A percentile compares a stretch with the other conserved stretches of the same genome.
Conservation (phyloP, 129 eudicot genomes). For the sunflower (Helianthus annuus) region DNA sequence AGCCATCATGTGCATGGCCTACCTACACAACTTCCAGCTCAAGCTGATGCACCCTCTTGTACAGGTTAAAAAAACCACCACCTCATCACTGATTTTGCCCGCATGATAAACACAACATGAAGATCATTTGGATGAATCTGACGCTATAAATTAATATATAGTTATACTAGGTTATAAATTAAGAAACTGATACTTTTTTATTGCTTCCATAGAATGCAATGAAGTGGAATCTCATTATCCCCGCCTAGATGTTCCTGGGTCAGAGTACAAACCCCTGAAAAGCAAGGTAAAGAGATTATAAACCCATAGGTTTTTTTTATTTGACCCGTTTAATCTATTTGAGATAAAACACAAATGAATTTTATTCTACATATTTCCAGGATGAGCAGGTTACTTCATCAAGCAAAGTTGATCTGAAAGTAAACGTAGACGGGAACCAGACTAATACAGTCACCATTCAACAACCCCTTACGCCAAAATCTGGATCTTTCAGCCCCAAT, state of each 20-base stretch:
- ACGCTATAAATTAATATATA: slow-evolving; percentile 3
- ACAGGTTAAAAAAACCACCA: slow-evolving; percentile 57
- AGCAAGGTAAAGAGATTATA: slow-evolving; percentile 44
- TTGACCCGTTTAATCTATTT: background rate
- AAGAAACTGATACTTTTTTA: slow-evolving; percentile 2
- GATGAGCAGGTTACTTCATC: slow-evolving; percentile 45
- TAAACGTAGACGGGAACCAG: slow-evolving; percentile 39
- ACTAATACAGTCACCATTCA: slow-evolving; percentile 41
- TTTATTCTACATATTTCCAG: slow-evolving; percentile 35
- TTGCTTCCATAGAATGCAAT: slow-evolving; percentile 52
- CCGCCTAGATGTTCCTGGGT: slow-evolving; percentile 80
- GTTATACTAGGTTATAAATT: too few relatives aligned
- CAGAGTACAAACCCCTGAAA: slow-evolving; percentile 70
- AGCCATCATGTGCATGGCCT: slow-evolving; percentile 42
- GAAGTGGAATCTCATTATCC: slow-evolving; percentile 71
- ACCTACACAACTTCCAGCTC: slow-evolving; percentile 80
- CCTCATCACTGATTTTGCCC: background rate
- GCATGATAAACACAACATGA: slow-evolving; percentile 3
- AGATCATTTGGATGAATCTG: background rate
- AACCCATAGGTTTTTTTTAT: background rate
- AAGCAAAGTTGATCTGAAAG: slow-evolving; percentile 27
- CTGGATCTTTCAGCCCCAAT: slow-evolving; percentile 48
- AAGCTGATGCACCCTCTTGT: slow-evolving; percentile 85
- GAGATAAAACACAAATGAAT: background rate
- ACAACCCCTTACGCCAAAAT: slow-evolving; percentile 41